Conservation (phyloP, 2,329 filamentous ascomycete genomes). For the Sporothrix globosa region DNA sequence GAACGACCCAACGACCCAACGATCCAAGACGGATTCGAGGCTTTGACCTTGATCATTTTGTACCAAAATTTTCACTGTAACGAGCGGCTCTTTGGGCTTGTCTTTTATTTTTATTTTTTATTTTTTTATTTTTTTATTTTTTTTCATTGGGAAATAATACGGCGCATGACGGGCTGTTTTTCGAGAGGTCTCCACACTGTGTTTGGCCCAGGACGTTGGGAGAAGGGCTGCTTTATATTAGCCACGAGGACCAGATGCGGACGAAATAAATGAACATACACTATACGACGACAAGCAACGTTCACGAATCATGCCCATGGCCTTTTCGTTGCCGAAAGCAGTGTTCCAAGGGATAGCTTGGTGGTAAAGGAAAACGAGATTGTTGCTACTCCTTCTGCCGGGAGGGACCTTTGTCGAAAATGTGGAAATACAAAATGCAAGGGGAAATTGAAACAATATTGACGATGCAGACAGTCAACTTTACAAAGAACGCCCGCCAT, state of each 20-base stretch:
- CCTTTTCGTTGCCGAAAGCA: neutral
- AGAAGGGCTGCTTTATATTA: neutral
- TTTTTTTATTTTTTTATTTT: neutral
- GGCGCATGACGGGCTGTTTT: slow-evolving; percentile 13
- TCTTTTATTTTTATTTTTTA: neutral
- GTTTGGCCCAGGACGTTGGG: neutral
- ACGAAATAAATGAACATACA: slow-evolving; percentile 4
- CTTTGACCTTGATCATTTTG: neutral
- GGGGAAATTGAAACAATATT: neutral
- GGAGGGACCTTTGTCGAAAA: neutral
- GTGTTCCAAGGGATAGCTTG: neutral
- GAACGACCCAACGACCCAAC: neutral
- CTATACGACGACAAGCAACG: neutral
- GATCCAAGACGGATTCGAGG: neutral
- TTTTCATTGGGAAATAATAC: neutral
- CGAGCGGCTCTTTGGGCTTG: neutral
- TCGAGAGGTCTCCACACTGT: neutral
- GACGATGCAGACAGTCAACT: neutral
- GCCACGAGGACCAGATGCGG: neutral
- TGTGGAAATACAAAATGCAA: neutral
- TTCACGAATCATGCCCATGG: neutral
- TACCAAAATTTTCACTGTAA: neutral
- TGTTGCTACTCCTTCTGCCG: neutral
- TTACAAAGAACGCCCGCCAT: neutral
- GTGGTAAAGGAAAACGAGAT: no score